phyloP scores from a whole-genome alignment of 306 rosid genomes.

The Calophaca sinica region DNA sequence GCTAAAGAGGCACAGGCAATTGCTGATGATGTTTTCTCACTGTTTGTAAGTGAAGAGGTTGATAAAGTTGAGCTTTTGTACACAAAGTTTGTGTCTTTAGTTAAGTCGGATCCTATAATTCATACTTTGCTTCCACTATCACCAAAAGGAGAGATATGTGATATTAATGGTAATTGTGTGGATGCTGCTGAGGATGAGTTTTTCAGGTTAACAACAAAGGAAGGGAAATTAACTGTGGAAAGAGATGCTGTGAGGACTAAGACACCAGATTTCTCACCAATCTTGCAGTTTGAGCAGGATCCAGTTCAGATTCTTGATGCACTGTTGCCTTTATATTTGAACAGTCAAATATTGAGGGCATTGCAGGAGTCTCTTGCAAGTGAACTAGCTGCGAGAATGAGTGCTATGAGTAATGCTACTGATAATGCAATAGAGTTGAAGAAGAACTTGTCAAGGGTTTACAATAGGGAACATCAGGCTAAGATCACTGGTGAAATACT shows the following conservation, averaged over 20 bases:
- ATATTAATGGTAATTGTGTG: constrained; percentile 76
- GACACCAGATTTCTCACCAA: constrained; percentile 67
- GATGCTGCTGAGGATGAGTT: constrained; percentile 94
- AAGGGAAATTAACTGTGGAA: constrained; percentile 84
- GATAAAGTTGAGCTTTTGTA: constrained; percentile 89
- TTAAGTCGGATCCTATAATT: constrained; percentile 75
- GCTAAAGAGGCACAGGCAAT: constrained; percentile 95
- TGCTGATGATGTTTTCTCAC: constrained; percentile 87
- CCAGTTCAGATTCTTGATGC: constrained; percentile 96
- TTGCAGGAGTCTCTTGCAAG: constrained; percentile 91
- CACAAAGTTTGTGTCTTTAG: constrained; percentile 85
- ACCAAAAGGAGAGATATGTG: constrained; percentile 92
- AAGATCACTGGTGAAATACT: constrained; percentile 92
- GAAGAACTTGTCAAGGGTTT: constrained; percentile 61
- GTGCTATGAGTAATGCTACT: constrained; percentile 83
- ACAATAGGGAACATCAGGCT: constrained; percentile 88
- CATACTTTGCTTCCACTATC: constrained; percentile 92
- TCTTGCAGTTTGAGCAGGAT: constrained; percentile 89
- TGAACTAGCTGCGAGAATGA: constrained; percentile 94
- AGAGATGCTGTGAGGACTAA: constrained; percentile 65
- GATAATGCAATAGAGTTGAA: constrained; percentile 81
- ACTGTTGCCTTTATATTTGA: constrained; percentile 77
- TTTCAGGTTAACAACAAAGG: constrained; percentile 84
- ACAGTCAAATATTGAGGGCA: constrained; percentile 90
- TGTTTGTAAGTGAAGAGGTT: constrained; percentile 84